Evolutionary conservation across 257 asterid genomes (phyloP).

Genomic region (Forsythia suspensa): DNA sequence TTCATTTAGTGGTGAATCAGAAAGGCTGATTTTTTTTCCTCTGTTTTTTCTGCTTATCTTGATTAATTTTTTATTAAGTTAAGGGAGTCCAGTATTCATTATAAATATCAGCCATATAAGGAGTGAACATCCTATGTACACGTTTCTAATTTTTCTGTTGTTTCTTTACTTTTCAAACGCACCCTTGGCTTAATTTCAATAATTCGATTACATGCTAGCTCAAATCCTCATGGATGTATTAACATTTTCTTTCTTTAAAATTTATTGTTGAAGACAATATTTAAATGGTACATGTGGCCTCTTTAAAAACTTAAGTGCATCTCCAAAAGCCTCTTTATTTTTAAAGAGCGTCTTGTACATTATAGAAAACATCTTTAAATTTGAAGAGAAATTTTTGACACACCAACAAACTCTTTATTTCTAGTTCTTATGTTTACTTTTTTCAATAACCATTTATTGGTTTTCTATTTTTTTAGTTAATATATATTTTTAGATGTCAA

Average conservation of each 20-base stretch:
- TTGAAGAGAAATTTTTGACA: too few species aligned
- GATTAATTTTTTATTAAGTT: neutral
- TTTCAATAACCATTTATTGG: too few species aligned
- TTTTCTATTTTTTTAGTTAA: too few species aligned
- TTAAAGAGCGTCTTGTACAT: too few species aligned
- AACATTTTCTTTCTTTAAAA: neutral
- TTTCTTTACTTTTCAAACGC: neutral
- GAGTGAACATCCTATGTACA: neutral
- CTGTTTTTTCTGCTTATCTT: neutral
- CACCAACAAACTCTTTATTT: too few species aligned
- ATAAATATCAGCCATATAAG: neutral
- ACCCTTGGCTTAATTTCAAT: neutral
- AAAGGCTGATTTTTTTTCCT: neutral
- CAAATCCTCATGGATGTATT: neutral
- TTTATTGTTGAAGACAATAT: too few species aligned
- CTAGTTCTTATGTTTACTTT: too few species aligned
- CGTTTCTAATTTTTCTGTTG: neutral
- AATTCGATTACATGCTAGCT: neutral
- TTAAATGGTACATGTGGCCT: too few species aligned
- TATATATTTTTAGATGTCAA: too few species aligned
- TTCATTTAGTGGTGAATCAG: neutral
- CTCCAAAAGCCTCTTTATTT: too few species aligned
- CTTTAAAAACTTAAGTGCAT: too few species aligned
- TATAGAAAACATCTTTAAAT: too few species aligned
- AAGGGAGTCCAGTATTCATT: neutral